Evolutionary conservation across 306 rosid genomes (phyloP), one percentile per base, ranked within the genome.

Genomic region (Astragalus glycyphyllos): DNA sequence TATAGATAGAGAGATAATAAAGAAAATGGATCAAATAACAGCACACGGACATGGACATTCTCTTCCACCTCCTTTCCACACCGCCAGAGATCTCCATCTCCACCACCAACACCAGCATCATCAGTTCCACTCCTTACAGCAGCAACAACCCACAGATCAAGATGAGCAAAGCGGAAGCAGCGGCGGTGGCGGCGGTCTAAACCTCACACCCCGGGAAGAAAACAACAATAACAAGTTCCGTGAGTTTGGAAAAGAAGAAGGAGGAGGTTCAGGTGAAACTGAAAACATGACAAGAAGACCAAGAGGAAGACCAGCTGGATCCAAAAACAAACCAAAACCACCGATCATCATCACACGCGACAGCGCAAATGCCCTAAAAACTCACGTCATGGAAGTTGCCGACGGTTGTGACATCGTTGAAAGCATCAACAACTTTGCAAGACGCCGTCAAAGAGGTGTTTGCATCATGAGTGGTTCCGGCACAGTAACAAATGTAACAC

Each of bases 391-490:
- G 92, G 99, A 95, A 55, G 85, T 95, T 8, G 89, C 90, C 2
- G 99, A 95, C 37, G 97, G 97, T 1, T 87, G 92, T 11, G 99
- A 95, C 65, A 81, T 95, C 50, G 80, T 91, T 14, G 97, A 95
- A 7, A 86, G 97, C 14, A 90, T 95, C 5, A 83, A 96, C 67
- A 83, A 74, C 82, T 95, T 95, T 69, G 92, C 99, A 0, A 78
- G 96, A 6, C 90, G 96, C 12, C 92, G 99, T 20, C 99, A 95
- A 49, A 62, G 95, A 16, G 99, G 99, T 0, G 97, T 95, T 6
- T 91, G 99, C 70, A 95, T 95, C 66, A 84, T 95, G 97, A 86
- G 91, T 31, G 99, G 96, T 4, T 87, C 97, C 0, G 99, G 99
- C 4, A 89, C 97, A 0, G 99, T 95, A 3, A 84, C 96, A 6